Conservation (phyloP, 1,284 basidiomycete genomes). For the Agaricales sp. region DNA sequence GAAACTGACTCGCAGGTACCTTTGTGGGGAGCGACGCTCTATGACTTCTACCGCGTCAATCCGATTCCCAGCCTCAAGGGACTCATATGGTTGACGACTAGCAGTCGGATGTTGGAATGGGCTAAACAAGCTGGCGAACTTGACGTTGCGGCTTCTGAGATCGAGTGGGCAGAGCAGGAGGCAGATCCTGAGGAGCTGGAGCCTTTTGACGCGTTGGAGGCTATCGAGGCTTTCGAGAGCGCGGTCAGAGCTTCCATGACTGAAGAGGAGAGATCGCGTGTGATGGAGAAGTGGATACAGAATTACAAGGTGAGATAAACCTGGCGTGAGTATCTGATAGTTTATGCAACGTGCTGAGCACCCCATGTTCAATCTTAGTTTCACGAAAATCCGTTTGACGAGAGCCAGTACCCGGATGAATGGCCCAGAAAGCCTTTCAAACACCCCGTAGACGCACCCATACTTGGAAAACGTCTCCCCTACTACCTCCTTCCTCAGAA, state of each 20-base stretch:
- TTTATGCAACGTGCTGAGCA: too few relatives aligned
- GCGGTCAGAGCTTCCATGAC: neutral
- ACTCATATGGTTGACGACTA: slow-evolving; percentile 3
- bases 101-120: slow-evolving; percentile 8
- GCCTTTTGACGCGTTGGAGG: neutral
- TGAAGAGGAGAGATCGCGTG: neutral
- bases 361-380: too few relatives aligned
- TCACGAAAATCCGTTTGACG: neutral
- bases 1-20: neutral
- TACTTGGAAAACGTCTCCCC: neutral
- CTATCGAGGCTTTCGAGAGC: neutral
- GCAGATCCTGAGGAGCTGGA: neutral
- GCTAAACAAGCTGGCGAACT: neutral
- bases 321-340: too few relatives aligned
- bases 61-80: slow-evolving; percentile 4
- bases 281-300: neutral
- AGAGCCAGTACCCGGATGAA: neutral
- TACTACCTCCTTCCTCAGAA: slow-evolving; percentile 2
- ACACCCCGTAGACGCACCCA: neutral
- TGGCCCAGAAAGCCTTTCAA: neutral
- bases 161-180: neutral
- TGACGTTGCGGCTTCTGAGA: neutral
- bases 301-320: neutral
- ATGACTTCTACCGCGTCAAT: slow-evolving; percentile 9
- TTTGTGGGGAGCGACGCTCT: slow-evolving; percentile 10